These are phyloP conservation scores for Bipolaris sorokiniana DNA, from an alignment of 2,329 filamentous ascomycete genomes.

Conservation along the genomic window DNA sequence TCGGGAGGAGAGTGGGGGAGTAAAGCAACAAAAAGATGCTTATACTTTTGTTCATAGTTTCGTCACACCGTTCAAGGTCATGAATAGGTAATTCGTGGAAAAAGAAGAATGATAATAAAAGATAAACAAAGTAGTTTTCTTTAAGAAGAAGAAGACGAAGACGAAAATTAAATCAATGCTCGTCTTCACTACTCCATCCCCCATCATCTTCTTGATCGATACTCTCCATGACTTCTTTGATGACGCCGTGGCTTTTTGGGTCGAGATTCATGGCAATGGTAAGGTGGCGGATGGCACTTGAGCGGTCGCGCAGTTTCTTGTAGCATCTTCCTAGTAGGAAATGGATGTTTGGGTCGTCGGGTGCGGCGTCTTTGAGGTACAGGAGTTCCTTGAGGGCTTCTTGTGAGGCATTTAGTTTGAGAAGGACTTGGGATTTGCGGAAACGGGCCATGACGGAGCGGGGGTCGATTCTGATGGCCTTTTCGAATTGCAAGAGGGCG, in stretches of 20 bases:
- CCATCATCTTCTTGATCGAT: slow-evolving; percentile 74
- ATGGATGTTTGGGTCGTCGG: slow-evolving; percentile 94
- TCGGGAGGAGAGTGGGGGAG: too few relatives aligned
- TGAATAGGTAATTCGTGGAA: neutral
- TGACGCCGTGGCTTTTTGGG: slow-evolving; percentile 92
- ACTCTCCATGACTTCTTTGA: slow-evolving; percentile 95
- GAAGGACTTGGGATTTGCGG: slow-evolving; percentile 87
- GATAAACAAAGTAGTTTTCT: neutral
- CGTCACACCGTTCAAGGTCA: neutral
- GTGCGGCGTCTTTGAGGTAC: slow-evolving; percentile 87
- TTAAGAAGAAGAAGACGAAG: neutral
- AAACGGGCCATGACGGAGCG: slow-evolving; percentile 83
- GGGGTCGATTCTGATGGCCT: slow-evolving; percentile 82
- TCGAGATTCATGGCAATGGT: slow-evolving; percentile 95
- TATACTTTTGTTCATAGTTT: neutral
- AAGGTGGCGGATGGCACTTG: slow-evolving; percentile 87
- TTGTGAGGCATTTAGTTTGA: slow-evolving; percentile 73
- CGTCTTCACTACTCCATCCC: slow-evolving; percentile 44
- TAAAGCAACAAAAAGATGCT: too few relatives aligned
- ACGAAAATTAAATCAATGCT: slow-evolving; percentile 25
- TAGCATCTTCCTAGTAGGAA: slow-evolving; percentile 85
- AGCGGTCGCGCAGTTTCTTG: slow-evolving; percentile 65
- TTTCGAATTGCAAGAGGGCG: slow-evolving; percentile 80
- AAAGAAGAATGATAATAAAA: neutral
- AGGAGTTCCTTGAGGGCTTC: slow-evolving; percentile 82